phyloP scores from a whole-genome alignment of 805 yeast genomes.

The Wickerhamiella domercqiae region DNA sequence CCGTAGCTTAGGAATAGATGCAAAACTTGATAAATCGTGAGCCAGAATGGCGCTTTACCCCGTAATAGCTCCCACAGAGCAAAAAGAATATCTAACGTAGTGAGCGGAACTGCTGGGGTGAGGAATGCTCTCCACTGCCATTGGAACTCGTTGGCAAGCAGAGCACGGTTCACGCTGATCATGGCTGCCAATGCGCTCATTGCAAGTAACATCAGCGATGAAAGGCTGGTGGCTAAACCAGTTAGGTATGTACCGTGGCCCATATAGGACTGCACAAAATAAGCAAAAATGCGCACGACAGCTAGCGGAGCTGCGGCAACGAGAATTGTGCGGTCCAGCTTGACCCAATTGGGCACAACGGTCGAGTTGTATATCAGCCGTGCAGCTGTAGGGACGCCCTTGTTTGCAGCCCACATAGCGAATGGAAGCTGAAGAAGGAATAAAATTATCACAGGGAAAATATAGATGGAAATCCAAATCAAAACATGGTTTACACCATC shows the following conservation, averaged over 20 bases:
- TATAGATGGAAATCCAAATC: slow-evolving; percentile 3
- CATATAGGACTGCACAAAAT: slow-evolving; percentile 6
- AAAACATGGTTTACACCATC: slow-evolving; percentile 2
- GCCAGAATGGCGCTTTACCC: slow-evolving; percentile 5
- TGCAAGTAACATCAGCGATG: slow-evolving; percentile 12
- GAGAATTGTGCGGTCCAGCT: slow-evolving; percentile 16
- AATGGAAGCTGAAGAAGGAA: slow-evolving; percentile 15
- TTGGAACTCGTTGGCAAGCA: slow-evolving; percentile 19
- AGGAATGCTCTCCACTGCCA: slow-evolving; percentile 22
- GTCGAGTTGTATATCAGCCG: slow-evolving; percentile 17
- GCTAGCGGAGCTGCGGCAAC: slow-evolving; percentile 16
- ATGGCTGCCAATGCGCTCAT: slow-evolving; percentile 16
- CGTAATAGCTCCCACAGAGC: neutral
- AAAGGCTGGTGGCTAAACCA: slow-evolving; percentile 11
- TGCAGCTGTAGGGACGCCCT: slow-evolving; percentile 16
- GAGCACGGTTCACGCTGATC: slow-evolving; percentile 19
- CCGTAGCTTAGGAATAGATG: slow-evolving; percentile 16
- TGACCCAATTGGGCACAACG: slow-evolving; percentile 19
- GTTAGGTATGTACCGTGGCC: slow-evolving; percentile 8
- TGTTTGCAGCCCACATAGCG: slow-evolving; percentile 14
- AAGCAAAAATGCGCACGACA: slow-evolving; percentile 8
- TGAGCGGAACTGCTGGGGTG: slow-evolving; percentile 19
- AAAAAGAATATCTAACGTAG: slow-evolving; percentile 6
- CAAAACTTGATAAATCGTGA: slow-evolving; percentile 6
- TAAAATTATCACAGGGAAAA: neutral